A percentile compares a stretch with the other conserved stretches of the same genome.
These are phyloP conservation scores for Pyrenula massariospora DNA, from an alignment of 495 filamentous ascomycete genomes.

Conservation along the genomic window DNA sequence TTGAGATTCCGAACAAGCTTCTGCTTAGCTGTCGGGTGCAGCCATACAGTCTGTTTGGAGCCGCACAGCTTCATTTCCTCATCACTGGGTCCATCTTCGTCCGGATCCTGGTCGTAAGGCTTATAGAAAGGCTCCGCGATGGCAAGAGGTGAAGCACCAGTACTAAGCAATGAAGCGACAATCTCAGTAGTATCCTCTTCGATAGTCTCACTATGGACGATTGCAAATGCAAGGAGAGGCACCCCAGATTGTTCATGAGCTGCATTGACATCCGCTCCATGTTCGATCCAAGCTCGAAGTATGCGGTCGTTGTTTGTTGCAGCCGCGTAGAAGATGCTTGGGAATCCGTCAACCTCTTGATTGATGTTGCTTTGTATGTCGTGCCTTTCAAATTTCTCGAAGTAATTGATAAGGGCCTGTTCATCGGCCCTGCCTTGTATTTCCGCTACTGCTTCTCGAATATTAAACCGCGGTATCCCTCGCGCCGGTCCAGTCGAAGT, in stretches of 20 bases:
- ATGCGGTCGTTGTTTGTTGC: slow-evolving; percentile 24
- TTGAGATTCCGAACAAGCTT: slow-evolving; percentile 10
- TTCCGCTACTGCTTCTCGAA: slow-evolving; percentile 10
- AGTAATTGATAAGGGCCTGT: slow-evolving; percentile 9
- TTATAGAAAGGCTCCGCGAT: neutral
- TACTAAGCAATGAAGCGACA: slow-evolving; percentile 22
- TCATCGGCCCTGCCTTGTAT: slow-evolving; percentile 15
- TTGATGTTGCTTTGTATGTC: slow-evolving; percentile 16
- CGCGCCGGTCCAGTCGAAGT: neutral
- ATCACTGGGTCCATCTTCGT: neutral
- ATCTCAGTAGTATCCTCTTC: slow-evolving; percentile 22
- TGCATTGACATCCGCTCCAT: slow-evolving; percentile 22
- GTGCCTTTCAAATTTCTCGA: slow-evolving; percentile 10
- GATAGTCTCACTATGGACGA: slow-evolving; percentile 16
- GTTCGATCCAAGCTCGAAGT: slow-evolving; percentile 20
- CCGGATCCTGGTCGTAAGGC: neutral
- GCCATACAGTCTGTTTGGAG: neutral
- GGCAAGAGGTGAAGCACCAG: slow-evolving; percentile 19
- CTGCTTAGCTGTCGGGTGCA: neutral
- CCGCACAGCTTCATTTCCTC: neutral
- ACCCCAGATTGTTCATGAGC: slow-evolving; percentile 12
- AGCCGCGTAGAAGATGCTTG: slow-evolving; percentile 31
- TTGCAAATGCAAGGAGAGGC: slow-evolving; percentile 33
- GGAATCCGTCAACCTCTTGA: slow-evolving; percentile 17
- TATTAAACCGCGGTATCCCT: slow-evolving; percentile 4